Evolutionary conservation across 495 filamentous ascomycete genomes (phyloP).

Genomic region (Durotheca rogersii): DNA sequence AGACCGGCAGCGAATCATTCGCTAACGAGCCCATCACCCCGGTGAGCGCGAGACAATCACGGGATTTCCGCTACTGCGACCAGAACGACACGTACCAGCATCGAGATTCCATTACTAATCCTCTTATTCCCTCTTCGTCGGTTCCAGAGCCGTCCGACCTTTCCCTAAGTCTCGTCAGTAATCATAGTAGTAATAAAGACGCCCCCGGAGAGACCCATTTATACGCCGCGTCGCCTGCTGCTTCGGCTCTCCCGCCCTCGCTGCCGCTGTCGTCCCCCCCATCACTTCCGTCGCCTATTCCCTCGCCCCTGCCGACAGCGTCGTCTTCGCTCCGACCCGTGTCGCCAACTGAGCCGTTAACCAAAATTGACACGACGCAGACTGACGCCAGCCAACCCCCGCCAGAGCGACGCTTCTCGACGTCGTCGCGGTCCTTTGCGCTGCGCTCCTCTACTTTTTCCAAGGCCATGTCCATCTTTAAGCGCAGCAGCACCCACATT

Average conservation of each 20-base stretch:
- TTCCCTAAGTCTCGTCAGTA: slow-evolving; percentile 18
- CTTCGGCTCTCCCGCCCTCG: slow-evolving; percentile 21
- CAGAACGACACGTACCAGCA: slow-evolving; percentile 42
- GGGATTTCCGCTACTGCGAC: slow-evolving; percentile 48
- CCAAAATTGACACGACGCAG: slow-evolving; percentile 33
- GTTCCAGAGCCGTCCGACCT: slow-evolving; percentile 27
- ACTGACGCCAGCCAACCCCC: slow-evolving; percentile 38
- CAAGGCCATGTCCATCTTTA: slow-evolving; percentile 34
- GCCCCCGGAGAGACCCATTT: slow-evolving; percentile 13
- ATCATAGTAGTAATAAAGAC: slow-evolving; percentile 15
- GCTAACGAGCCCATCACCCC: slow-evolving; percentile 51
- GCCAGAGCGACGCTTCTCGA: slow-evolving; percentile 17
- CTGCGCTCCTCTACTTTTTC: slow-evolving; percentile 29
- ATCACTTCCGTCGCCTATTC: slow-evolving; percentile 24
- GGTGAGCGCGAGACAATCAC: slow-evolving; percentile 51
- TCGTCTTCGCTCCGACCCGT: slow-evolving; percentile 41
- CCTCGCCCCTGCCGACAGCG: slow-evolving; percentile 31
- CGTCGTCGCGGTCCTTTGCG: slow-evolving; percentile 10
- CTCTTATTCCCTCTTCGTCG: slow-evolving; percentile 15
- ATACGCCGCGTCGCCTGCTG: slow-evolving; percentile 3
- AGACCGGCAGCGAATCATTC: slow-evolving; percentile 47
- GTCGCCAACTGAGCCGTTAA: slow-evolving; percentile 40
- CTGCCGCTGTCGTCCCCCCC: slow-evolving; percentile 32
- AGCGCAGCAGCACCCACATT: slow-evolving; percentile 29
- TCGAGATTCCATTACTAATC: slow-evolving; percentile 37